Evolutionary conservation across 2,329 filamentous ascomycete genomes (phyloP).

Genomic region (Xylariales sp.): DNA sequence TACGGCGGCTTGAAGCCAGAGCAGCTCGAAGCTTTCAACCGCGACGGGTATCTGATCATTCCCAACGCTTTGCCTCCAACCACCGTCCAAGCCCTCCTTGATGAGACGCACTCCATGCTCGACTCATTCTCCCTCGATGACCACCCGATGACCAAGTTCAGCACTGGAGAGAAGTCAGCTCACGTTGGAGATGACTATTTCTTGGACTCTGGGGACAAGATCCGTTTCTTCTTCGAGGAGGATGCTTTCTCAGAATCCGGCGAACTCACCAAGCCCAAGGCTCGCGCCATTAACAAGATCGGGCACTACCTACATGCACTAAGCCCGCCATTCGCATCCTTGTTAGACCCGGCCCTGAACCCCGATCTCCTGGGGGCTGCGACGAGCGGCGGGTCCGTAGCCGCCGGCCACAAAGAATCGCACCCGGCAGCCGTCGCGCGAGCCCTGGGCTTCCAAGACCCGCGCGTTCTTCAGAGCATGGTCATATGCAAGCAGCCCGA

Average conservation of each 20-base stretch:
- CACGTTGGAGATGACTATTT: constrained; percentile 97
- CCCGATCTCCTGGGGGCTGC: constrained; percentile 28
- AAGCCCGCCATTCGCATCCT: constrained; percentile 59
- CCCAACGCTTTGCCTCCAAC: constrained; percentile 66
- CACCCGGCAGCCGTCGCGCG: constrained; percentile 59
- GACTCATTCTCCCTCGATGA: constrained; percentile 70
- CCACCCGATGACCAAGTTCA: constrained; percentile 93
- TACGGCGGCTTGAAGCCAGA: constrained; percentile 60
- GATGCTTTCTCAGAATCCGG: constrained; percentile 70
- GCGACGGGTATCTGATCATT: constrained; percentile 88
- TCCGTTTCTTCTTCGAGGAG: constrained; percentile 97
- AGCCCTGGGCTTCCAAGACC: constrained; percentile 70
- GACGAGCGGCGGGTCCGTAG: constrained; percentile 38
- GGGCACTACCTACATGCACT: constrained; percentile 72
- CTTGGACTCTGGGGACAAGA: constrained; percentile 80
- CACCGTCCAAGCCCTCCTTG: constrained; percentile 65
- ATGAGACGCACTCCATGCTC: constrained; percentile 72
- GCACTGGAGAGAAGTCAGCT: constrained; percentile 68
- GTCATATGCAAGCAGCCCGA: constrained; percentile 97
- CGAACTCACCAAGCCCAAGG: constrained; percentile 70
- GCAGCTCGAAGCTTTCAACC: constrained; percentile 69
- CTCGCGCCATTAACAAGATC: constrained; percentile 84
- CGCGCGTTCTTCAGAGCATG: constrained; percentile 86
- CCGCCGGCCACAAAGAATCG: constrained; percentile 27
- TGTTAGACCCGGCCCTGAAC: constrained; percentile 46